Conservation (phyloP, 2,329 filamentous ascomycete genomes). For the Talaromyces sp. region DNA sequence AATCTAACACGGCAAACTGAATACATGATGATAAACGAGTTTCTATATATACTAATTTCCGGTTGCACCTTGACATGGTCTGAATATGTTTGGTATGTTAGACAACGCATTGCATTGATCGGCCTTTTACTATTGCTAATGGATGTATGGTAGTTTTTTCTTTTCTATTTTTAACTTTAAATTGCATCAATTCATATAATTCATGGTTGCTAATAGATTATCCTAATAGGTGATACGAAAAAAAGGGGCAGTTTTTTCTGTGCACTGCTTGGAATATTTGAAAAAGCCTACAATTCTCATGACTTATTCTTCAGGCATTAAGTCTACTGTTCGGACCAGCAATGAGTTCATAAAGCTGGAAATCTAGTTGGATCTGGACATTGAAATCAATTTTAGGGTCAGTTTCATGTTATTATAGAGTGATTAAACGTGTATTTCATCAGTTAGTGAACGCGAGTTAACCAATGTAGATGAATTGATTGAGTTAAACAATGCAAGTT, state of each 20-base stretch:
- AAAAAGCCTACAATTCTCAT: not conserved
- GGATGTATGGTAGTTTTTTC: not conserved
- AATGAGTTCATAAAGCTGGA: not conserved
- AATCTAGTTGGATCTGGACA: no score
- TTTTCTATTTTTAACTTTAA: not conserved
- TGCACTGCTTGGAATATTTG: not conserved
- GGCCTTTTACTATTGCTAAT: not conserved
- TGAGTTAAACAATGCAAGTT: no score
- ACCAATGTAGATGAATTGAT: no score
- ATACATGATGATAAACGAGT: no score
- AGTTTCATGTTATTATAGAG: no score
- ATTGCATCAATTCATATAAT: not conserved
- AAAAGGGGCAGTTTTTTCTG: not conserved
- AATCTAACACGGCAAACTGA: no score
- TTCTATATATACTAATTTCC: no score
- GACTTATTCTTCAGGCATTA: not conserved
- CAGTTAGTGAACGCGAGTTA: no score
- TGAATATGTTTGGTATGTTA: no score
- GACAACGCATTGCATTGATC: not conserved
- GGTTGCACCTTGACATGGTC: no score
- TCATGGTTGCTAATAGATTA: not conserved
- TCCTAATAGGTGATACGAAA: not conserved
- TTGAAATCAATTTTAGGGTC: no score
- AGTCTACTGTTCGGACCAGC: not conserved
- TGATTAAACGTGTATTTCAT: no score